phyloP scores from a whole-genome alignment of 1,284 basidiomycete species.

The Cryptococcus sp. region DNA sequence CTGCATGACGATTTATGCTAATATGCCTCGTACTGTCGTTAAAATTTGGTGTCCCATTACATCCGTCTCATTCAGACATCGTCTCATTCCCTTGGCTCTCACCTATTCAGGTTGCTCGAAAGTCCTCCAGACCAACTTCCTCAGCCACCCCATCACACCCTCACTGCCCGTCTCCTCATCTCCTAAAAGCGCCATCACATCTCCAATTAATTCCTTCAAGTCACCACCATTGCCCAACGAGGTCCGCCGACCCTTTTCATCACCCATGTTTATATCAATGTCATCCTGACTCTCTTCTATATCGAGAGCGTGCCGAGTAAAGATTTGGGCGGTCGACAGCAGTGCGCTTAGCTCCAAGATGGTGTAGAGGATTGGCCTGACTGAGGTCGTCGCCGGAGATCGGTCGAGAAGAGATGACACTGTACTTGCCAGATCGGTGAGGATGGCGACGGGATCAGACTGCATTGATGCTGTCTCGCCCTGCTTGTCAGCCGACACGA shows the following conservation, averaged over 20 bases:
- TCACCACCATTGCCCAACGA: conserved; percentile 37
- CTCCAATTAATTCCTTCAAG: conserved; percentile 70
- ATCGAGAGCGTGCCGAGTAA: conserved; percentile 54
- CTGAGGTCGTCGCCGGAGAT: conserved; percentile 8
- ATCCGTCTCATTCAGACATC: conserved; percentile 33
- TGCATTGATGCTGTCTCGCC: conserved; percentile 12
- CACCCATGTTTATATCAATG: conserved; percentile 14
- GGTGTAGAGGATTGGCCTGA: conserved; percentile 29
- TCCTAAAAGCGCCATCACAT: conserved; percentile 60
- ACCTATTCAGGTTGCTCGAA: conserved; percentile 7
- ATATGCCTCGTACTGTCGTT: too few relatives aligned
- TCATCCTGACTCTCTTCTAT: conserved; percentile 9
- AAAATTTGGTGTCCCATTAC: too few relatives aligned
- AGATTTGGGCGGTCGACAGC: conserved; percentile 72
- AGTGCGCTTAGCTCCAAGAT: conserved; percentile 64
- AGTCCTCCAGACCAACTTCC: conserved; percentile 9
- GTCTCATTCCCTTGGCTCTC: too few relatives aligned
- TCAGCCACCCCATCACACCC: conserved; percentile 10
- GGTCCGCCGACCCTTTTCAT: not conserved
- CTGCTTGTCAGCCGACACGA: conserved; percentile 1
- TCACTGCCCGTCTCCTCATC: conserved; percentile 10
- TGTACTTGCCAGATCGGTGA: conserved; percentile 71
- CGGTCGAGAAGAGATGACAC: conserved; percentile 41
- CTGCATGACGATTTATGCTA: too few relatives aligned
- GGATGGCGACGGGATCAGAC: conserved; percentile 32